Conservation (phyloP, 2,329 filamentous ascomycete species). For the Ophiostoma ulmi region DNA sequence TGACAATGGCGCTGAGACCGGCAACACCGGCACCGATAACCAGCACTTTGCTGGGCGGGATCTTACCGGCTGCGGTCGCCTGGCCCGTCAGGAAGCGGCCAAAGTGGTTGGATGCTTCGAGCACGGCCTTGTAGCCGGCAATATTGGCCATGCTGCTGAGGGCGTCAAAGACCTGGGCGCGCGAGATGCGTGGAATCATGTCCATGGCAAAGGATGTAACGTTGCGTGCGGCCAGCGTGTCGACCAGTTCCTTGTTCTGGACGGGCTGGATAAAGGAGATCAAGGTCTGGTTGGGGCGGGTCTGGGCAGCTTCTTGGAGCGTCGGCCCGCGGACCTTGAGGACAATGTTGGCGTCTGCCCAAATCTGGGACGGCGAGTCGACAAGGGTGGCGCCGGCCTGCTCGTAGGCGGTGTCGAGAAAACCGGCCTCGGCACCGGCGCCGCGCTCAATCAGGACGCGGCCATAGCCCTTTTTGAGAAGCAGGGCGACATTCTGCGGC, state of each 20-base stretch:
- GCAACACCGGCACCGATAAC: conserved; percentile 89
- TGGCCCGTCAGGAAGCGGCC: conserved; percentile 85
- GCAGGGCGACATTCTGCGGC: conserved; percentile 72
- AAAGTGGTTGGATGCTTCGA: conserved; percentile 86
- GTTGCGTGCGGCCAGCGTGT: conserved; percentile 64
- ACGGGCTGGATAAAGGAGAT: conserved; percentile 80
- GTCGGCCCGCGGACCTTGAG: conserved; percentile 78
- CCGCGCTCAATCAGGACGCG: conserved; percentile 73
- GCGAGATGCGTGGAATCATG: conserved; percentile 82
- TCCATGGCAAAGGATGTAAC: conserved; percentile 86
- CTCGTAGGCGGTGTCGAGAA: conserved; percentile 70
- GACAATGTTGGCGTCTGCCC: conserved; percentile 70
- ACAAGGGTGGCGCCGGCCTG: conserved; percentile 73
- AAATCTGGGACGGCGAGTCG: conserved; percentile 58
- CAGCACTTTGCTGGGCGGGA: conserved; percentile 83
- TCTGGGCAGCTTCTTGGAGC: conserved; percentile 60
- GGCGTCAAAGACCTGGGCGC: conserved; percentile 83
- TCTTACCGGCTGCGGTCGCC: conserved; percentile 83
- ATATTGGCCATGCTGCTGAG: conserved; percentile 93
- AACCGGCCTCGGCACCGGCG: conserved; percentile 72
- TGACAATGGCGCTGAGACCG: conserved; percentile 81
- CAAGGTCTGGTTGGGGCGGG: conserved; percentile 66
- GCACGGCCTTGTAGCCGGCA: conserved; percentile 84
- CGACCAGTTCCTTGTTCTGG: conserved; percentile 71
- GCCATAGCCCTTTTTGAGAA: conserved; percentile 80